Base-by-base conservation (phyloP, 139 green algal species). In the Chlamydomonas schloesseri region DNA sequence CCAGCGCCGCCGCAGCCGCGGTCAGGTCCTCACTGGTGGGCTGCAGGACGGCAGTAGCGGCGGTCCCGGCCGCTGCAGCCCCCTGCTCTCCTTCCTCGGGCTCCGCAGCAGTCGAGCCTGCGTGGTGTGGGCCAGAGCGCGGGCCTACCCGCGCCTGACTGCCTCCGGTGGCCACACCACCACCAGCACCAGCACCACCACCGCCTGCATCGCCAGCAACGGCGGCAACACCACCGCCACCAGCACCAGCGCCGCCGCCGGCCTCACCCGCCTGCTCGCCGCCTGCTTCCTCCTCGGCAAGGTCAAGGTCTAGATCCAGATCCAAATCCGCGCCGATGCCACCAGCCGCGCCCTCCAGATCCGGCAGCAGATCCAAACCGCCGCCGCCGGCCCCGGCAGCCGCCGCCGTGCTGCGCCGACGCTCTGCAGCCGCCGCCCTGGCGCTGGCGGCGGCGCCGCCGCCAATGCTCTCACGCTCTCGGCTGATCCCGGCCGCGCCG, bases 251-350 rank as follows among this genome's bases (percentile, higher is more conserved):
- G 68, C 68, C 68, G 68, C n/a, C 68, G 29, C 13, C 46, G 68
- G 68, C 73, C 47, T n/a, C 47, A 2, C 28, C 73, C 47, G 29
- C 50, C 15, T 21, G 47, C 17, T 67, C 50, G 50, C 31, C 73
- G 1, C 6, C 42, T 13, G 18, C 26, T 29, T 80, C 37, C 31
- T 81, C 74, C 18, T 80, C 73, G 47, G 26, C 42, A 28, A 68
- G 1, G 18, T 36, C 55, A 11, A 81, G 18, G 36, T 81, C 75
- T 21, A 82, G 29, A 28, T 71, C 75, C 15, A 81, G 53, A 53
- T 81, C 73, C 57, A 82, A 31, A 70, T 81, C 74, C 55, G 10
- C 74, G 55, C 33, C 74, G 31, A 31, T 57, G 74, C 55, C 55
- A 1, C 14, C 24, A 36, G 34, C 42, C 36, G 62, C 17, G 57